Base-by-base conservation (phyloP, 2,329 filamentous ascomycete species). In the Botrytis paeoniae region DNA sequence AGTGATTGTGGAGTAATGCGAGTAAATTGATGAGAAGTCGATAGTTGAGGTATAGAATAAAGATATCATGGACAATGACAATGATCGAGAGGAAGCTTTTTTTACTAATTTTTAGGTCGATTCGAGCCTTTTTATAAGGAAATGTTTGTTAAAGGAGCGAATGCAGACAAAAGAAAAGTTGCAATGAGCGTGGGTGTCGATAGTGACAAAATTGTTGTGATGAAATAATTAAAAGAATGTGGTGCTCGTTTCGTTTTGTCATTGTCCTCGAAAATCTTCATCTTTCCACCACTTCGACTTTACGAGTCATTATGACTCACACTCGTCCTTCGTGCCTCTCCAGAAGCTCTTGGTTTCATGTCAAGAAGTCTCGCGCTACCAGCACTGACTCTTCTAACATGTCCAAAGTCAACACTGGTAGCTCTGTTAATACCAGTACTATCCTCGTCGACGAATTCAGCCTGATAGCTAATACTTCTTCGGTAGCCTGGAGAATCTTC, bases 331-430 rank as follows among this genome's bases (percentile, higher is more conserved):
- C 83, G 85, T 60, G 81, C 83, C 75, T 90, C 89, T 20, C 83
- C 82, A 35, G 88, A 91, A 62, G 81, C 80, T 39, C 87, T 85
- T 35, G 88, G 85, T 32, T 86, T 86, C 64, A 95, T 85, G 68
- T 94, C 90, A 68, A 96, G 83, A 69, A 95, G 82, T 81, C 89
- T 92, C 18, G 92, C 92, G 79, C 92, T 95, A 68, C 93, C 93
- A 62, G 92, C 91, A 79, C 92, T 95, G 78, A 94, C 90, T 75
- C 91, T 91, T 71, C 91, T 87, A 32, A 85, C 88, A 77, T 95
- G 92, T 16, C 88, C 88, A 68, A 78, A 72, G 74, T 91, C 89
- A 73, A 95, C 85, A 81, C 92, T 95, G 69, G 86, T 90, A 41
- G 93, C 93, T 77, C 91, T 89, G 77, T 90, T 88, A 41, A 90